phyloP scores from a whole-genome alignment of 495 filamentous ascomycete genomes.

The Hyaloscypha bicolor region DNA sequence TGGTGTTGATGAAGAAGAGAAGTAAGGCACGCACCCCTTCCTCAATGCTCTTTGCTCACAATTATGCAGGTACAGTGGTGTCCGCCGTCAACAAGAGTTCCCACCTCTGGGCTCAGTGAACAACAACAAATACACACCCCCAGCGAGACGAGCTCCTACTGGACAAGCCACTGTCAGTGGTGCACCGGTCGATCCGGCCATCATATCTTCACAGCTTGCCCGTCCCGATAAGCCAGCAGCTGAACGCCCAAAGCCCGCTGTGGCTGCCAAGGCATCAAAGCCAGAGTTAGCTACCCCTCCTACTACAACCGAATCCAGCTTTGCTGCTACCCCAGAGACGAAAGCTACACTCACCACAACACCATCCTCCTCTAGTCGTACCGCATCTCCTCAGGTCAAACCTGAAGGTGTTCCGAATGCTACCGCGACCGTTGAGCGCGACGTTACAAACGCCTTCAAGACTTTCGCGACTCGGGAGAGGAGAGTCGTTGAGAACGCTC shows the following conservation, averaged over 20 bases:
- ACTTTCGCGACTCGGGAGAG: conserved; percentile 65
- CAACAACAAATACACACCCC: conserved; percentile 89
- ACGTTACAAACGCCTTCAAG: conserved; percentile 79
- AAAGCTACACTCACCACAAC: conserved; percentile 38
- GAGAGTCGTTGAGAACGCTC: conserved; percentile 67
- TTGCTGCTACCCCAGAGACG: conserved; percentile 33
- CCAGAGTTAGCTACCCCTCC: conserved; percentile 36
- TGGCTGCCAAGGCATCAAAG: conserved; percentile 31
- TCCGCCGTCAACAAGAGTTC: conserved; percentile 73
- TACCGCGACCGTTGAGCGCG: conserved; percentile 74
- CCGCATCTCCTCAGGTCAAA: conserved; percentile 44
- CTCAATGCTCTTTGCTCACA: conserved; percentile 33
- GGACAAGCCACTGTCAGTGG: conserved; percentile 70
- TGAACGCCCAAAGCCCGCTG: conserved; percentile 41
- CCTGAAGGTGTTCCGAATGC: conserved; percentile 57
- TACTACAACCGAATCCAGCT: conserved; percentile 33
- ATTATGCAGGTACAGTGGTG: conserved; percentile 78
- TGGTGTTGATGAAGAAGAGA: conserved; percentile 85
- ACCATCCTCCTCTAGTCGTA: conserved; percentile 40
- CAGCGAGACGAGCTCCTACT: conserved; percentile 77
- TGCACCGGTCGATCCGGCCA: conserved; percentile 77
- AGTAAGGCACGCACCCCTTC: conserved; percentile 54
- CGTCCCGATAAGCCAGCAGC: conserved; percentile 54
- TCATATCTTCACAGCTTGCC: conserved; percentile 74
- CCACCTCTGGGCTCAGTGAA: conserved; percentile 56